A percentile compares a stretch with the other conserved stretches of the same genome.
Evolutionary conservation across 495 filamentous ascomycete genomes (phyloP).

Genomic region (Penicillium taxi): DNA sequence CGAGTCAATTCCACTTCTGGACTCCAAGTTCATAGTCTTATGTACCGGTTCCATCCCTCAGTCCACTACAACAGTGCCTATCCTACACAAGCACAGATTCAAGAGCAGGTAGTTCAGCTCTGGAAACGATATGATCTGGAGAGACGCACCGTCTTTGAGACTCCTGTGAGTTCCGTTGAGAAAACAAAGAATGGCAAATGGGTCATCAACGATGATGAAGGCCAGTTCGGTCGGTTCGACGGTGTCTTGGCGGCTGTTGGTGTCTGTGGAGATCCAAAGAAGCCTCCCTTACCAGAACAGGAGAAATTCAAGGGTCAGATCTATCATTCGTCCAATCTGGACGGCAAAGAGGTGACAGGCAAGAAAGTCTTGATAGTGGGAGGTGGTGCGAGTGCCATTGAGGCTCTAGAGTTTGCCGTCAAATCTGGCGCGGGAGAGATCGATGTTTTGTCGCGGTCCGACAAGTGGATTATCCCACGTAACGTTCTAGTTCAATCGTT

Average conservation of each 20-base stretch:
- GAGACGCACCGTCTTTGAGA: constrained; percentile 62
- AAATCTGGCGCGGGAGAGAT: constrained; percentile 56
- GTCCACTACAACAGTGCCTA: constrained; percentile 67
- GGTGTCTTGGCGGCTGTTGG: constrained; percentile 71
- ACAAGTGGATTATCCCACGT: constrained; percentile 86
- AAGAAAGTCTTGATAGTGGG: constrained; percentile 72
- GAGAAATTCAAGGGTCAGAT: constrained; percentile 59
- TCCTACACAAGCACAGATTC: constrained; percentile 64
- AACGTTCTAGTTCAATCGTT: constrained; percentile 67
- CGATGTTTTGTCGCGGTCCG: constrained; percentile 65
- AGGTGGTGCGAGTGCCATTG: constrained; percentile 74
- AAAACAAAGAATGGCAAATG: constrained; percentile 62
- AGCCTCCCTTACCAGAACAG: constrained; percentile 57
- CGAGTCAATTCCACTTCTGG: constrained; percentile 76
- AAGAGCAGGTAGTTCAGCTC: constrained; percentile 57
- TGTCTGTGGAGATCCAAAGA: constrained; percentile 70
- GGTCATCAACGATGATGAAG: constrained; percentile 73
- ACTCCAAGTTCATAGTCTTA: constrained; percentile 74
- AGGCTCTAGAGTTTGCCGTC: constrained; percentile 74
- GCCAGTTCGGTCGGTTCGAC: constrained; percentile 61
- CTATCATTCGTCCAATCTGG: constrained; percentile 65
- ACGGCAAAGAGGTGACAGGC: constrained; percentile 58
- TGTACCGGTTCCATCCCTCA: constrained; percentile 84
- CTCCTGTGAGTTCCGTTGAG: constrained; percentile 57
- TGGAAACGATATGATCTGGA: constrained; percentile 73